These are phyloP conservation scores for sunflower (Helianthus annuus) DNA, from an alignment of 129 eudicot genomes.

Conservation along the genomic window DNA sequence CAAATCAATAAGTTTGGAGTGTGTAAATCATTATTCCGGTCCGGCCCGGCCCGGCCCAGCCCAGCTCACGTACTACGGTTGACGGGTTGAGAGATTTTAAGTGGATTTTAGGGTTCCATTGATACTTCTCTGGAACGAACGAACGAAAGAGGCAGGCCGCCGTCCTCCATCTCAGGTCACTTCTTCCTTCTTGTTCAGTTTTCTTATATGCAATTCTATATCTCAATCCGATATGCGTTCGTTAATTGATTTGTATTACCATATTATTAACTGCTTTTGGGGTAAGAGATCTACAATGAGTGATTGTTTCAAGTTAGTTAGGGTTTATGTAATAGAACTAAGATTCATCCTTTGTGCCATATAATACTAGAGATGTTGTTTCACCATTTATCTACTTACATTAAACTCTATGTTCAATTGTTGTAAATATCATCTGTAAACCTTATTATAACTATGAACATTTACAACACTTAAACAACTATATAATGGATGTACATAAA, in stretches of 20 bases:
- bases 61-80: too few species aligned
- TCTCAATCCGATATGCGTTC: background rate
- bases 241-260: background rate
- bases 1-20: background rate
- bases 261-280: too few species aligned
- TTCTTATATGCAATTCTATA: background rate
- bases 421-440: too few species aligned
- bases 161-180: constrained; percentile 12
- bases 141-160: constrained; percentile 6
- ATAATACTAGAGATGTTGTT: background rate
- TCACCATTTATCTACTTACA: background rate
- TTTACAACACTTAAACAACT: too few species aligned
- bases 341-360: too few species aligned
- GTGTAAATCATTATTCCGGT: background rate
- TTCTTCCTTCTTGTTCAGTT: background rate
- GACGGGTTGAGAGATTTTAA: background rate
- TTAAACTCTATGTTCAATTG: background rate
- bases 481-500: too few species aligned
- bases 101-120: constrained; percentile 28
- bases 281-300: too few species aligned
- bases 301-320: background rate
- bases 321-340: background rate
- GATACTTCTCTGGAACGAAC: background rate
- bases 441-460: too few species aligned
- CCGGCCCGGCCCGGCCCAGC: constrained; percentile 16